Evolutionary conservation across 192 early-diverging fungal species (phyloP).

Genomic region (Backusella macrospora): DNA sequence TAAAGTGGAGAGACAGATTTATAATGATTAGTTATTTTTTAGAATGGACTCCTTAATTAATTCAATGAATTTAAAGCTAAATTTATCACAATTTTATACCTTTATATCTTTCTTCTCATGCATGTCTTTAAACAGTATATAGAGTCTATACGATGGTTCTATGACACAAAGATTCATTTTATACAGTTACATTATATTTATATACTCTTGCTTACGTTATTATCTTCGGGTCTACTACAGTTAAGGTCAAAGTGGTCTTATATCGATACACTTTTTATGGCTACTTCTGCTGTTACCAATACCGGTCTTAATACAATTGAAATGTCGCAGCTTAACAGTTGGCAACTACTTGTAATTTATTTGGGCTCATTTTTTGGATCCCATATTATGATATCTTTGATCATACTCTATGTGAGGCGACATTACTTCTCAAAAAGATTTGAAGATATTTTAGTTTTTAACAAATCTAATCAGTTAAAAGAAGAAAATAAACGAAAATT

Average conservation of each 20-base stretch:
- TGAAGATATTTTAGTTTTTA: slow-evolving; percentile 34
- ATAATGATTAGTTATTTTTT: neutral
- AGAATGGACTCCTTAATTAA: neutral
- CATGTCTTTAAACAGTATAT: neutral
- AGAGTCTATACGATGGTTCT: slow-evolving; percentile 22
- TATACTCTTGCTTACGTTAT: slow-evolving; percentile 26
- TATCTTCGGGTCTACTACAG: slow-evolving; percentile 32
- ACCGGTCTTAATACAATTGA: slow-evolving; percentile 40
- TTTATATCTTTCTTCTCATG: neutral
- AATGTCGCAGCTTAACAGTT: slow-evolving; percentile 27
- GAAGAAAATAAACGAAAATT: slow-evolving; percentile 25
- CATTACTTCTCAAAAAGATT: slow-evolving; percentile 40
- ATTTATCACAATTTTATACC: neutral
- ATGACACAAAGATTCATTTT: slow-evolving; percentile 36
- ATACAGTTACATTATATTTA: slow-evolving; percentile 42
- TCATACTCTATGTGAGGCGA: slow-evolving; percentile 32
- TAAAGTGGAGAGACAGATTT: neutral
- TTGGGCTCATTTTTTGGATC: slow-evolving; percentile 35
- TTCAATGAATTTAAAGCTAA: neutral
- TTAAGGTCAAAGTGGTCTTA: slow-evolving; percentile 28
- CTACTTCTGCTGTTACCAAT: slow-evolving; percentile 30
- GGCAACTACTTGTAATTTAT: slow-evolving; percentile 27
- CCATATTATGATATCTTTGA: slow-evolving; percentile 27
- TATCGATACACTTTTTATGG: slow-evolving; percentile 39
- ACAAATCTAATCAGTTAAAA: slow-evolving; percentile 22